phyloP scores from a whole-genome alignment of 805 yeast genomes.

The Candida arabinofermentans region DNA sequence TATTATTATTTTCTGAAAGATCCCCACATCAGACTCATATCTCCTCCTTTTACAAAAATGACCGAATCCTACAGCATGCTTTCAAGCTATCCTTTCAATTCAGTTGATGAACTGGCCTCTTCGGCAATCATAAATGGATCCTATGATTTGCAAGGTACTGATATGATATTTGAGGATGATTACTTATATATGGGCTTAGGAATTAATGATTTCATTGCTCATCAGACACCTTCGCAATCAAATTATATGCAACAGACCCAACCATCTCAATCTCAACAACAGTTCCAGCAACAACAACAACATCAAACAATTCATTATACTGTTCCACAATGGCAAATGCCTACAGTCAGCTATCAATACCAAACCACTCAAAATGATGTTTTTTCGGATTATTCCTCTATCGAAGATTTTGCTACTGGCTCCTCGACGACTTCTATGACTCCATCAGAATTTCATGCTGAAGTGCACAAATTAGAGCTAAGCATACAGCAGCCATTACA shows the following conservation, averaged over 20 bases:
- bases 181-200: background rate
- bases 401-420: constrained; percentile 8
- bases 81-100: constrained; percentile 5
- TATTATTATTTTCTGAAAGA: too few species aligned
- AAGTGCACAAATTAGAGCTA: background rate
- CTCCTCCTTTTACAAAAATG: background rate
- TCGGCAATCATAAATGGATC: background rate
- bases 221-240: constrained; percentile 1
- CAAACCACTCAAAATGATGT: constrained; percentile 5
- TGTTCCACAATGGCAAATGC: background rate
- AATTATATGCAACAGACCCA: constrained; percentile 2
- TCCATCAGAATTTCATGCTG: background rate
- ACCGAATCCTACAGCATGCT: background rate
- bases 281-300: background rate
- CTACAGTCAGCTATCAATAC: constrained; percentile 6
- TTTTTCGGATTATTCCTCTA: constrained; percentile 14
- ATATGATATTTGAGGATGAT: constrained; percentile 12
- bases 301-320: background rate
- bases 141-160: constrained; percentile 7
- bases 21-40: too few species aligned
- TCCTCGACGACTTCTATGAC: constrained; percentile 2
- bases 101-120: constrained; percentile 11
- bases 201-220: background rate
- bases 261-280: background rate
- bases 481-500: constrained; percentile 1